phyloP scores from a whole-genome alignment of 495 filamentous ascomycete species.

The Aspergillus sclerotioniger region DNA sequence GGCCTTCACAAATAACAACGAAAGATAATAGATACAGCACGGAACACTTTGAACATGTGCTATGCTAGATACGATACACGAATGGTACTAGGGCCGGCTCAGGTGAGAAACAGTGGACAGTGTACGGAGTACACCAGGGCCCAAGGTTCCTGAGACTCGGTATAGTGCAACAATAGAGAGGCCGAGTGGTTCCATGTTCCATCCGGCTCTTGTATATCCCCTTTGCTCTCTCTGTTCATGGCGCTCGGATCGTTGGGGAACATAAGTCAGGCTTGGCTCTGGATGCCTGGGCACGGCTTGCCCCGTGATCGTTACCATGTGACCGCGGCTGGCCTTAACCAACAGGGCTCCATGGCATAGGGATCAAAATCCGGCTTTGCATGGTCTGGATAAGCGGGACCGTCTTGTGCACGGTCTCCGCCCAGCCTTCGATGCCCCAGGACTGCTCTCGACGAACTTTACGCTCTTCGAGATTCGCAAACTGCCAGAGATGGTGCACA shows the following conservation, averaged over 20 bases:
- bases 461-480: constrained; percentile 91
- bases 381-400: constrained; percentile 95
- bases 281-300: neutral
- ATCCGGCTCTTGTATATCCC: neutral
- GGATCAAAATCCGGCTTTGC: constrained; percentile 89
- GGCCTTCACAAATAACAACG: neutral
- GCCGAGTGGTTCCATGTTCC: neutral
- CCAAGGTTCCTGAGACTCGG: constrained; percentile 1
- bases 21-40: neutral
- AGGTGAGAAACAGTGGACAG: neutral
- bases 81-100: constrained; percentile 13
- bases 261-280: constrained; percentile 1
- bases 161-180: neutral
- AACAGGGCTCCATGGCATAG: constrained; percentile 95
- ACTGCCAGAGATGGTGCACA: constrained; percentile 98
- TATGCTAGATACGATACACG: constrained; percentile 19
- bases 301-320: constrained; percentile 4
- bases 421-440: constrained; percentile 94
- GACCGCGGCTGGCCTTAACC: constrained; percentile 45
- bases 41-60: constrained; percentile 9
- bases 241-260: constrained; percentile 1
- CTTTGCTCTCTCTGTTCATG: constrained; percentile 1
- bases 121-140: neutral
- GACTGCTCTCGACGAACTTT: constrained; percentile 90
- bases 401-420: constrained; percentile 97